Evolutionary conservation across 2,329 filamentous ascomycete genomes (phyloP).

Genomic region (Cytospora piceae): DNA sequence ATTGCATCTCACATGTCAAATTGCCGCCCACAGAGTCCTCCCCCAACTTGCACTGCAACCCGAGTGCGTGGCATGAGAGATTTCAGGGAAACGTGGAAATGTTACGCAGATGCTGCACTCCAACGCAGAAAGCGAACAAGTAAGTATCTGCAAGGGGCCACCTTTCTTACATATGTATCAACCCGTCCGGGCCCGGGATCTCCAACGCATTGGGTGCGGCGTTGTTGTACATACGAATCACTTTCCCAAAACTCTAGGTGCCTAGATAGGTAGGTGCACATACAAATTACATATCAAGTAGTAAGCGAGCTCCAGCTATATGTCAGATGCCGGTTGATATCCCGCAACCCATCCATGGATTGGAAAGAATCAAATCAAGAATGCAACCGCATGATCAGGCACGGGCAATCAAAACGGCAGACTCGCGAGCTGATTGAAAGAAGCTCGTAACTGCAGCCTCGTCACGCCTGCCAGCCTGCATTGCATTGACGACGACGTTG

Average conservation of each 20-base stretch:
- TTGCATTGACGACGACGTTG: neutral
- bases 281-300: too few species aligned
- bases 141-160: conserved; percentile 18
- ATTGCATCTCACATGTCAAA: conserved; percentile 17
- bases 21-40: neutral
- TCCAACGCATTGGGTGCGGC: conserved; percentile 6
- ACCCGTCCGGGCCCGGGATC: conserved; percentile 3
- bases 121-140: conserved; percentile 2
- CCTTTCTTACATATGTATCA: neutral
- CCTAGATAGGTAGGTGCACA: neutral
- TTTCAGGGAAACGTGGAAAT: conserved; percentile 18
- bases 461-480: neutral
- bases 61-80: conserved; percentile 7
- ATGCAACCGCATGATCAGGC: neutral
- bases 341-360: neutral
- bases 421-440: neutral
- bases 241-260: conserved; percentile 23
- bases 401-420: neutral
- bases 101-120: conserved; percentile 18
- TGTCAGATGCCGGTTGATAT: neutral
- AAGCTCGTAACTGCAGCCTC: too few species aligned
- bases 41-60: conserved; percentile 2
- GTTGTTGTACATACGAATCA: conserved; percentile 9
- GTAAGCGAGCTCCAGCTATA: neutral
- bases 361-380: neutral